Percentiles rank a stretch among this genome's conserved stretches.
phyloP scores from a whole-genome alignment of 805 yeast species.

The Candida silvicultrix region DNA sequence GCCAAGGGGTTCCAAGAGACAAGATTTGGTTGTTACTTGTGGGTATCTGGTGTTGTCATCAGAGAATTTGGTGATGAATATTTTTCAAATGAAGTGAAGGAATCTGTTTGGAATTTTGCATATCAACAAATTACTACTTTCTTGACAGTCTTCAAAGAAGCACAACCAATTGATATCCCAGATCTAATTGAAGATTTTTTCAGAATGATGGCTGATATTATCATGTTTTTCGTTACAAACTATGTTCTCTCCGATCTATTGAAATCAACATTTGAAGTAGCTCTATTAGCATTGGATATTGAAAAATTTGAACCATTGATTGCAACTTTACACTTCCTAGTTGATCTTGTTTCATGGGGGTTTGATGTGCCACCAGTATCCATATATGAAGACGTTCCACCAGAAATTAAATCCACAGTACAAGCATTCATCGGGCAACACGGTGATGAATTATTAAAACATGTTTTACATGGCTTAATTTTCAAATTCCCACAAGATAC shows the following conservation, averaged over 20 bases:
- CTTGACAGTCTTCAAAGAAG: conserved; percentile 34
- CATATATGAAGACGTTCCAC: conserved; percentile 48
- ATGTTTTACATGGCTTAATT: conserved; percentile 60
- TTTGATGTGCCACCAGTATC: conserved; percentile 75
- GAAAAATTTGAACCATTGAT: conserved; percentile 69
- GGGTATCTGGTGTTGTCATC: conserved; percentile 82
- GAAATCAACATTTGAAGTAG: conserved; percentile 49
- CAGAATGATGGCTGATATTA: conserved; percentile 68
- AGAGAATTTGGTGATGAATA: conserved; percentile 65
- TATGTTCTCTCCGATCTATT: conserved; percentile 41
- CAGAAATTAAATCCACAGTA: conserved; percentile 44
- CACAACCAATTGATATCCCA: conserved; percentile 20
- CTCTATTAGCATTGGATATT: conserved; percentile 46
- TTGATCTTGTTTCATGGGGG: conserved; percentile 85
- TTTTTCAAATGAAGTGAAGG: conserved; percentile 39
- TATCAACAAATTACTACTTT: conserved; percentile 58
- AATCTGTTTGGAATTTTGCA: conserved; percentile 70
- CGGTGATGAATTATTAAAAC: conserved; percentile 49
- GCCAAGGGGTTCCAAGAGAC: conserved; percentile 65
- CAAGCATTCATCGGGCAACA: conserved; percentile 40
- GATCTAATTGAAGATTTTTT: conserved; percentile 85
- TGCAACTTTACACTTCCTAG: conserved; percentile 66
- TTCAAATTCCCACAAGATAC: conserved; percentile 66
- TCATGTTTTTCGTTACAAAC: conserved; percentile 65
- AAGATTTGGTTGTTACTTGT: conserved; percentile 75